A percentile compares a stretch with the other conserved stretches of the same genome.
Conservation (phyloP, 208 protist genomes). For the Tetramitus jugosus region DNA sequence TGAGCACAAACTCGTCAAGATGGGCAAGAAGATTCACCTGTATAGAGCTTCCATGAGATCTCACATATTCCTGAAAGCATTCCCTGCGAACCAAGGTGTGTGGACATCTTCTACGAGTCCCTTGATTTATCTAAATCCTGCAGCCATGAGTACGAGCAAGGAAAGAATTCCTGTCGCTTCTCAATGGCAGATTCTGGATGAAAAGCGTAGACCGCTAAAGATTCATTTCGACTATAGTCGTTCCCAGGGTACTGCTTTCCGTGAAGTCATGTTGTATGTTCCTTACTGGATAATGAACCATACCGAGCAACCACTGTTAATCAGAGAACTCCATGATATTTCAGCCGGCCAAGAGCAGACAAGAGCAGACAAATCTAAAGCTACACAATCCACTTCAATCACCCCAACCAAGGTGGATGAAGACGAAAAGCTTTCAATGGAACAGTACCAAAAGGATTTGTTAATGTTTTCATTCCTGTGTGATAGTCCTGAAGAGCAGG, state of each 20-base stretch:
- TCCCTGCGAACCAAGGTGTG: too few species aligned
- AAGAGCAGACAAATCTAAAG: background rate
- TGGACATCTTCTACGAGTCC: background rate
- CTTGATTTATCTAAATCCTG: too few species aligned
- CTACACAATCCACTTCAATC: background rate
- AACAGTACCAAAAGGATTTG: too few species aligned
- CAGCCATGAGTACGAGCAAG: too few species aligned
- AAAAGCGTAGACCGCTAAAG: background rate
- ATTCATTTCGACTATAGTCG: background rate
- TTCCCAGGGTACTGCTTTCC: background rate
- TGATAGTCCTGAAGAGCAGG: too few species aligned
- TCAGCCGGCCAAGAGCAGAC: background rate
- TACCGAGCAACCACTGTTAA: background rate
- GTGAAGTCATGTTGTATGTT: background rate
- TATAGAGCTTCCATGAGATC: background rate
- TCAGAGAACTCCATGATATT: background rate
- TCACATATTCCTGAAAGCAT: background rate
- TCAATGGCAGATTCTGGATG: background rate
- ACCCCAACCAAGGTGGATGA: background rate
- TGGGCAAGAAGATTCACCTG: background rate
- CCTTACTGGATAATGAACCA: constrained; percentile 9
- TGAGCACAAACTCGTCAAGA: background rate
- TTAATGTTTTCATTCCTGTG: too few species aligned
- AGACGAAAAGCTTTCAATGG: background rate
- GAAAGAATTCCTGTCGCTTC: background rate